Conservation (phyloP, 495 filamentous ascomycete genomes). For the Xylaria telfairii region DNA sequence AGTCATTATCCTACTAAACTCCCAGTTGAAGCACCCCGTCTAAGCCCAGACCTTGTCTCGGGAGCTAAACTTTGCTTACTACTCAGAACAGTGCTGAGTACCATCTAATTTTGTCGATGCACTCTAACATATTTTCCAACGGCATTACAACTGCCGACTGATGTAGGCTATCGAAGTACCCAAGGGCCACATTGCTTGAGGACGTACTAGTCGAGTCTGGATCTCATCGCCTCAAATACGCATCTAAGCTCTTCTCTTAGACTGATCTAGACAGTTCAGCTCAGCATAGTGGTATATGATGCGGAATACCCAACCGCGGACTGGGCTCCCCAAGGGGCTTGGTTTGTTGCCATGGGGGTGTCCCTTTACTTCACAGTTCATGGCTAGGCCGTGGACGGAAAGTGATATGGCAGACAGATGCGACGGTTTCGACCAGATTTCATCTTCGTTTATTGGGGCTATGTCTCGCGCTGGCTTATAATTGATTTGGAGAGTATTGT, state of each 20-base stretch:
- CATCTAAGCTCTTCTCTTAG: not conserved
- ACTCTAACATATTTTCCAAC: not conserved
- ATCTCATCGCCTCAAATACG: not conserved
- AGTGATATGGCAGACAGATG: not conserved
- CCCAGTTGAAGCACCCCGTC: not conserved
- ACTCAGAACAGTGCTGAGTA: not conserved
- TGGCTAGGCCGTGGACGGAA: not conserved
- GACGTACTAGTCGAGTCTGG: not conserved
- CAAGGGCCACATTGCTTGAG: too few species aligned
- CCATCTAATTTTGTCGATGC: not conserved
- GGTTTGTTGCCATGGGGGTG: not conserved
- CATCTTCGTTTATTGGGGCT: not conserved
- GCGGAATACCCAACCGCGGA: not conserved
- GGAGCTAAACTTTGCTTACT: not conserved
- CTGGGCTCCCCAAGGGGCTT: not conserved
- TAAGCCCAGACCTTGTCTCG: not conserved
- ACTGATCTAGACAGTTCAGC: not conserved
- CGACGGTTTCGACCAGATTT: not conserved
- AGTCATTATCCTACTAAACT: not conserved
- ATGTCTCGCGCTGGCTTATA: not conserved
- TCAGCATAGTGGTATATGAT: not conserved
- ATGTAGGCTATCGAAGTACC: not conserved
- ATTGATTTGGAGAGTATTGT: not conserved
- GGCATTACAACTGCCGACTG: not conserved
- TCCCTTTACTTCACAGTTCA: not conserved